phyloP scores from a whole-genome alignment of 805 yeast genomes.

The Myxozyma lipomycoides region DNA sequence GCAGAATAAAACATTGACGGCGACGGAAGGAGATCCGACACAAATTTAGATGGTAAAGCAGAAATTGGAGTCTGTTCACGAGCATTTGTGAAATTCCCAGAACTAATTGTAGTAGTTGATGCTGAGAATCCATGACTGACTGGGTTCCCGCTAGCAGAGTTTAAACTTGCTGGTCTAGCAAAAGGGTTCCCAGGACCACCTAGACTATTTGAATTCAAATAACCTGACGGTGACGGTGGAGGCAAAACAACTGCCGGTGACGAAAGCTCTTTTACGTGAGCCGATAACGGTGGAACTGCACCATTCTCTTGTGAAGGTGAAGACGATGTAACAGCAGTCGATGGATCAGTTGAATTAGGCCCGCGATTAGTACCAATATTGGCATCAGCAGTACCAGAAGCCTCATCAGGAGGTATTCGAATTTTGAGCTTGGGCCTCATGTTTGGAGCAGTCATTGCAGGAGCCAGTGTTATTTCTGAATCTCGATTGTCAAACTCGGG shows the following conservation, averaged over 20 bases:
- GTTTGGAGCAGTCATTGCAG: background rate
- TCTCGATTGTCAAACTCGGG: background rate
- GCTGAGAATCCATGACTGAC: slow-evolving; percentile 6
- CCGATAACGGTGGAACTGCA: slow-evolving; percentile 18
- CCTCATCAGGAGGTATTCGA: slow-evolving; percentile 36
- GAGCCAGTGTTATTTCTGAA: background rate
- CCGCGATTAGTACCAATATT: background rate
- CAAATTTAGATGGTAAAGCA: slow-evolving; percentile 66
- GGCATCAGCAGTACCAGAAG: slow-evolving; percentile 7
- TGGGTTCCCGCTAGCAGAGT: background rate
- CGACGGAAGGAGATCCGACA: slow-evolving; percentile 71
- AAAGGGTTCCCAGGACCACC: slow-evolving; percentile 39
- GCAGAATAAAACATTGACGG: slow-evolving; percentile 66
- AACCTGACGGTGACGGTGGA: slow-evolving; percentile 38
- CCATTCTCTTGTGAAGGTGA: slow-evolving; percentile 9
- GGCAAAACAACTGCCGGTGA: slow-evolving; percentile 34
- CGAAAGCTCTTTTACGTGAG: slow-evolving; percentile 30
- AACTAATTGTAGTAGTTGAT: slow-evolving; percentile 30
- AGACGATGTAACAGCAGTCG: slow-evolving; percentile 19
- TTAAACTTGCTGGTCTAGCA: slow-evolving; percentile 25
- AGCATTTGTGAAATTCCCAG: slow-evolving; percentile 29
- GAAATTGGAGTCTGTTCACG: slow-evolving; percentile 69
- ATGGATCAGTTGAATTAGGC: slow-evolving; percentile 10
- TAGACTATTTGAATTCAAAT: slow-evolving; percentile 29
- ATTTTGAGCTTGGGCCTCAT: slow-evolving; percentile 40